Evolutionary conservation across 202 grass and related monocot genomes (phyloP).

Genomic region (Cymbopogon flexuosus): DNA sequence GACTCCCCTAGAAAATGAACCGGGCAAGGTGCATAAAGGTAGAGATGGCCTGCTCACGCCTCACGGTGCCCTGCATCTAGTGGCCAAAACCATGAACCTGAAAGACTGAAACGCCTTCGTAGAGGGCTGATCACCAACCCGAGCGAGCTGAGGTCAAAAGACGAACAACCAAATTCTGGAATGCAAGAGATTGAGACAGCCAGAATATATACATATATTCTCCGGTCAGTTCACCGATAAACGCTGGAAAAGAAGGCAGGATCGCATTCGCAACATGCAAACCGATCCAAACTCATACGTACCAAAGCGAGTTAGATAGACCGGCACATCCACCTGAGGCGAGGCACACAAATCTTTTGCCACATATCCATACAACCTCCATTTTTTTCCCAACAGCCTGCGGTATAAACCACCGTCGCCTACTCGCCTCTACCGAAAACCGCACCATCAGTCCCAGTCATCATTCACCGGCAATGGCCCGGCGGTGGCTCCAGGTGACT

Average conservation of each 20-base stretch:
- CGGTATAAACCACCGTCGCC: conserved; percentile 26
- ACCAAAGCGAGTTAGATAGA: conserved; percentile 32
- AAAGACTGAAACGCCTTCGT: not conserved
- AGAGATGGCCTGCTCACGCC: not conserved
- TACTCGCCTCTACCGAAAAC: not conserved
- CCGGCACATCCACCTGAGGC: conserved; percentile 29
- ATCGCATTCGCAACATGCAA: not conserved
- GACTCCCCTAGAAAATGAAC: not conserved
- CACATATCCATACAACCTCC: not conserved
- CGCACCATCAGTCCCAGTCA: not conserved
- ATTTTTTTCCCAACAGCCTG: conserved; percentile 25
- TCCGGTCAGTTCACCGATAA: conserved; percentile 27
- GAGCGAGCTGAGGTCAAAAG: not conserved
- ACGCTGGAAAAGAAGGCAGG: not conserved
- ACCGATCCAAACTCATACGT: not conserved
- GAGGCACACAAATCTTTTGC: not conserved
- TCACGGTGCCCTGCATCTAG: not conserved
- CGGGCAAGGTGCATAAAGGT: not conserved
- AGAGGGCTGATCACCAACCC: conserved; percentile 20
- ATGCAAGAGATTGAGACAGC: not conserved
- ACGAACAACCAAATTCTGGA: not conserved
- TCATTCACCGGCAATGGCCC: conserved; percentile 11
- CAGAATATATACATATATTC: conserved; percentile 4
- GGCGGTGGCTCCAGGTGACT: not conserved
- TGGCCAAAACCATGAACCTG: not conserved